Evolutionary conservation across 2,329 filamentous ascomycete genomes (phyloP).

Genomic region (Amesomyces nigricolor): DNA sequence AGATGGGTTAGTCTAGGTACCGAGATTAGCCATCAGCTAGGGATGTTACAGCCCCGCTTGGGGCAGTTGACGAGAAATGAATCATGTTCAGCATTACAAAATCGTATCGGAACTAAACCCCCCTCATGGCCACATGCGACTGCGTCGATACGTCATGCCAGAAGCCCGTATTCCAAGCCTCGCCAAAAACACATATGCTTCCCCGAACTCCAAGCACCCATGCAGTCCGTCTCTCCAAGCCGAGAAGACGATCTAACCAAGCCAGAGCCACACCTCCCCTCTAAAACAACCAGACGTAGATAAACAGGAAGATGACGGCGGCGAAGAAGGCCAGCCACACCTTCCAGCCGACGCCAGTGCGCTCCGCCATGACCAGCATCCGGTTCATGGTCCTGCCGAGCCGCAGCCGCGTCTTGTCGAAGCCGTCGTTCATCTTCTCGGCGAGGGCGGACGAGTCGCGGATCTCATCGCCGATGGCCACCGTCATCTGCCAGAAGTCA

Average conservation of each 20-base stretch:
- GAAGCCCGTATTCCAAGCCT: slow-evolving; percentile 1
- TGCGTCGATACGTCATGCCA: slow-evolving; percentile 4
- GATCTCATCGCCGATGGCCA: slow-evolving; percentile 93
- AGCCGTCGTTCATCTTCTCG: slow-evolving; percentile 93
- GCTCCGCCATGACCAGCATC: slow-evolving; percentile 93
- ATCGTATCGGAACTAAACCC: slow-evolving; percentile 6
- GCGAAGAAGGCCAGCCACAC: slow-evolving; percentile 89
- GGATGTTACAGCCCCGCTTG: too few relatives aligned
- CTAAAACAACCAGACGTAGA: slow-evolving; percentile 88
- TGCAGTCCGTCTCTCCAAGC: slow-evolving; percentile 3
- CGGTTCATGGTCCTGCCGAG: slow-evolving; percentile 91
- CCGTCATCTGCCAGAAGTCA: slow-evolving; percentile 59
- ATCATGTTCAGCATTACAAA: slow-evolving; percentile 16
- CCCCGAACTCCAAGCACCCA: slow-evolving; percentile 15
- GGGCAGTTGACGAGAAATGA: background rate
- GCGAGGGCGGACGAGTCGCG: slow-evolving; percentile 80
- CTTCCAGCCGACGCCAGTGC: slow-evolving; percentile 91
- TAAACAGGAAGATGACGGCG: slow-evolving; percentile 75
- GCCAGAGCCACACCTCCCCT: background rate
- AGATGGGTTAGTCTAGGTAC: too few relatives aligned
- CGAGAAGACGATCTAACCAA: background rate
- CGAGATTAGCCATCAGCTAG: too few relatives aligned
- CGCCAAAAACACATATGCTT: slow-evolving; percentile 10
- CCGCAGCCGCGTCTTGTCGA: slow-evolving; percentile 76
- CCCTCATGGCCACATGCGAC: slow-evolving; percentile 9